Evolutionary conservation across 176 grass and related monocot genomes (phyloP), one percentile per base, ranked within the genome.

Genomic region (Olyra latifolia): DNA sequence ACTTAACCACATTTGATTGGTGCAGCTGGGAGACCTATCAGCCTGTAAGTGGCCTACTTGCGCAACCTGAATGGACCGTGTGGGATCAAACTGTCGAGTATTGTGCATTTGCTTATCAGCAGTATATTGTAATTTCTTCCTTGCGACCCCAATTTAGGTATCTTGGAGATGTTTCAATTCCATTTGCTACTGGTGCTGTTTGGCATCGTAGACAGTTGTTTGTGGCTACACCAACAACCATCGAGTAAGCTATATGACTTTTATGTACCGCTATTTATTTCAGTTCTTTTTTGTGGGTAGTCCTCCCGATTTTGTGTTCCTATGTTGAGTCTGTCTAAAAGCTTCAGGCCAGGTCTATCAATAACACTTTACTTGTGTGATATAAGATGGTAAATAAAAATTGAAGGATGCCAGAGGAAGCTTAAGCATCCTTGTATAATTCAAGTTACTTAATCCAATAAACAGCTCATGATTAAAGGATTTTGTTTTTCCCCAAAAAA

Each of bases 71-170:
- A 82, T 95, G 92, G 96, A 91, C 90, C 0, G 92, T 89, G 76
- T 99, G 96, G 96, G 92, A 99, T 75, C 92, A 91, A 93, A 99
- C 96, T 43, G 96, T 95, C 32, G 96, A 99, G 67, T 95, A 99
- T 69, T 99, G 96, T 64, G 96, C 96, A 81, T 99, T 99, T 69
- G 96, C 90, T 57, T 99, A 99, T 75, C 96, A 93, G 69, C 96
- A 99, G 59, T 91, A 93, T 80, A 95, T 95, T 81, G 96, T 99
- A 57, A 93, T 99, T 82, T 90, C 90, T 83, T 99, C 96, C 61
- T 86, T 99, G 81, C 90, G 96, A 27, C 96, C 96, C 15, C 96
- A 99, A 64, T 99, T 87, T 83, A 95, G 96, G 50, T 99, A 89
- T 83, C 90, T 99, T 47, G 96, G 96, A 76, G 96, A 99, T 91